phyloP scores from a whole-genome alignment of 441 rosid species.

The Gossypium gossypioides region DNA sequence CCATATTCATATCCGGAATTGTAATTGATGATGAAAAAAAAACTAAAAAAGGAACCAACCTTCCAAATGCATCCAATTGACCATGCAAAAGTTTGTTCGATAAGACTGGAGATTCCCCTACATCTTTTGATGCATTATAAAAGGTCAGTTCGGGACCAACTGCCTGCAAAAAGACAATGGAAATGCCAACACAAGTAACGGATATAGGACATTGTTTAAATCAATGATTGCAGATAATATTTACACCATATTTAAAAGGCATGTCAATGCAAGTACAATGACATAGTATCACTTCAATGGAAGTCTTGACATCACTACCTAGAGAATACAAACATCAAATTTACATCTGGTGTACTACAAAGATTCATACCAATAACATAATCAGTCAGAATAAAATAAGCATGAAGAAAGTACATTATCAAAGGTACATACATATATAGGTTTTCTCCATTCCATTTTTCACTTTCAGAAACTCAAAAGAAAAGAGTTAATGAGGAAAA shows the following conservation, averaged over 20 bases:
- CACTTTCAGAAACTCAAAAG: not conserved
- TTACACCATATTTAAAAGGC: not conserved
- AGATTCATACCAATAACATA: not conserved
- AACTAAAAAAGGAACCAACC: slow-evolving; percentile 31
- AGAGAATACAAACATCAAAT: not conserved
- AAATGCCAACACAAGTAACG: slow-evolving; percentile 10
- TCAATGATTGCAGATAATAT: not conserved
- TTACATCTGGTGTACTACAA: not conserved
- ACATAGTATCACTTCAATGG: not conserved
- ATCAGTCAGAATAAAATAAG: not conserved
- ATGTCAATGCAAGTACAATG: not conserved
- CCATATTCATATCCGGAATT: not conserved
- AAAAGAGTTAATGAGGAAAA: not conserved
- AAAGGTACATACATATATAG: not conserved
- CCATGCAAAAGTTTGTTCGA: slow-evolving; percentile 88
- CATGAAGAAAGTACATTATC: not conserved
- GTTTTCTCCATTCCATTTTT: not conserved
- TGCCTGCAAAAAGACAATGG: slow-evolving; percentile 49
- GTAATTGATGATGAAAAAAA: not conserved
- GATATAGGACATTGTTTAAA: not conserved
- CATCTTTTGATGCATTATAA: slow-evolving; percentile 67
- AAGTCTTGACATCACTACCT: not conserved
- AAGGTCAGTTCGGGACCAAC: slow-evolving; percentile 93
- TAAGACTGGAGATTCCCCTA: slow-evolving; percentile 52
- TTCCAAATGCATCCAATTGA: slow-evolving; percentile 74